Base-by-base conservation (phyloP, 2,329 filamentous ascomycete species). In the Rutstroemia sp. region DNA sequence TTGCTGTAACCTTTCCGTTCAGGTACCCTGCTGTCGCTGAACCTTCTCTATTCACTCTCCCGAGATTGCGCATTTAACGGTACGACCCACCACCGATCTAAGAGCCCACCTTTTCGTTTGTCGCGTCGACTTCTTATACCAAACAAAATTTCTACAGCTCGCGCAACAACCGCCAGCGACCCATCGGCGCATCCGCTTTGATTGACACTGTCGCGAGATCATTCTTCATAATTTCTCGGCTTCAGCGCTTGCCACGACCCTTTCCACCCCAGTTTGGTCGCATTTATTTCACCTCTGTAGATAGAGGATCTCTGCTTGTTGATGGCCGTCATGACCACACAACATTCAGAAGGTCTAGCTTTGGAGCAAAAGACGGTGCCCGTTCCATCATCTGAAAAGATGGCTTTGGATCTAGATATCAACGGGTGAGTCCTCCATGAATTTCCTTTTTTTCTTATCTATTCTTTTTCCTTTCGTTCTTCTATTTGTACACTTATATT, bases 391-490 rank as follows among this genome's bases (percentile, higher is more conserved):
- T 70, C 72, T 66, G 75, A 76, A 65, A 74, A 73, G 63, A 79
- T 79, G 76, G 74, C 76, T 58, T 72, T 80, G 57, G 75, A 81
- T 65, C 69, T 72, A 59, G 74, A 78, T 46, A 72, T 79, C 65
- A 82, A 84, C 68, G 80, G 80, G 82, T 85, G 74, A 78, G 81
- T 80, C 67, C 54, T 64, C 59, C 58, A 47, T 64, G 62, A 30
- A 60, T 54, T 58, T 61, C 57, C 63, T 65, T 52, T 42, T 59
- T 55, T 59, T 62, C 51, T 66, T 63, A 23, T 23, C 23, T 9
- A 61, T 62, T 54, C 61, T 62, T 52, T 65, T 50, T 59, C 62
- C 62, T 67, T 64, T 59, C 40, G 61, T 67, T 40, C 61, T 65
- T 61, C 39, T 61, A 56, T 65, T 63, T 48, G 65, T 68, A 56